These are phyloP conservation scores for Cystoderma amianthinum DNA, from an alignment of 768 basidiomycete genomes.

Conservation along the genomic window DNA sequence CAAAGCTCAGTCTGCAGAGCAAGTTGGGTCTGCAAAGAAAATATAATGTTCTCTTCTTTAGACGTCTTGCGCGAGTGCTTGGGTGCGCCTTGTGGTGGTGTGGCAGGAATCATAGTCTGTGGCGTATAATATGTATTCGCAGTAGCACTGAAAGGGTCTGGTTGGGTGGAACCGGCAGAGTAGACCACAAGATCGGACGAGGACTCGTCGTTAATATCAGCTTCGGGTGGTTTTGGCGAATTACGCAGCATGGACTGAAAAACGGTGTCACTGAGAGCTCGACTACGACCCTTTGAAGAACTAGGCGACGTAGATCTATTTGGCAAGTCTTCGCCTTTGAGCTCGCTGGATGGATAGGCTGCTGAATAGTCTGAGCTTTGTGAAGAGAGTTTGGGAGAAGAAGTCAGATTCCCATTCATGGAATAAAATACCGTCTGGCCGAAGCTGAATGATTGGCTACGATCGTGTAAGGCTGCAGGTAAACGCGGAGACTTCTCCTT, in stretches of 20 bases:
- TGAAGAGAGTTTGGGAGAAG: constrained; percentile 11
- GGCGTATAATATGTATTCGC: constrained; percentile 76
- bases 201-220: constrained; percentile 60
- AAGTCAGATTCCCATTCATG: constrained; percentile 19
- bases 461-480: constrained; percentile 36
- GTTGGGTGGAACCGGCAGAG: constrained; percentile 31
- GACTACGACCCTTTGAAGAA: constrained; percentile 34
- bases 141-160: constrained; percentile 70
- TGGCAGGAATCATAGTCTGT: constrained; percentile 63
- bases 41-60: constrained; percentile 65
- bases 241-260: constrained; percentile 51
- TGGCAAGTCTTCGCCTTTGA: constrained; percentile 13
- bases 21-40: constrained; percentile 69
- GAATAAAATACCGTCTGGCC: constrained; percentile 61
- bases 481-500: constrained; percentile 30
- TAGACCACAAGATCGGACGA: constrained; percentile 42
- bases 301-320: constrained; percentile 12
- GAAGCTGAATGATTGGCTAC: constrained; percentile 64
- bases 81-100: constrained; percentile 41
- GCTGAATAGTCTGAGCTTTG: constrained; percentile 18
- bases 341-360: constrained; percentile 22
- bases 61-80: constrained; percentile 54
- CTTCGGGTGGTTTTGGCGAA: constrained; percentile 39
- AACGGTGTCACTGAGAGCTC: constrained; percentile 58
- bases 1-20: constrained; percentile 70